phyloP scores from a whole-genome alignment of 768 basidiomycete species.

The Termitomyces sp. region DNA sequence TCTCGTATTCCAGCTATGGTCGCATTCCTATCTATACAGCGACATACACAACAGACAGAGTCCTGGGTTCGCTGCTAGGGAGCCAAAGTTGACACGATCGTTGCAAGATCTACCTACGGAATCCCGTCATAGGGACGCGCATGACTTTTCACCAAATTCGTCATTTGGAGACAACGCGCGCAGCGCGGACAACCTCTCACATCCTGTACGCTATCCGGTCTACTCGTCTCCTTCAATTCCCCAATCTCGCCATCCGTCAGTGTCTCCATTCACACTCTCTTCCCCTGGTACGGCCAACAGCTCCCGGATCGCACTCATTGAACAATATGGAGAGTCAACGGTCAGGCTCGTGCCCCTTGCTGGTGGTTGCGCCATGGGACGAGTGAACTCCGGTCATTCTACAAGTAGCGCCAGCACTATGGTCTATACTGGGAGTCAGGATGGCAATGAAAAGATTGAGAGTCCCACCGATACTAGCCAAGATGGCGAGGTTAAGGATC shows the following conservation, averaged over 20 bases:
- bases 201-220: background rate
- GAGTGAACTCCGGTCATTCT: background rate
- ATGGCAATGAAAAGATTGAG: slow-evolving; percentile 3
- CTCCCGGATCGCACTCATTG: background rate
- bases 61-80: slow-evolving; percentile 23
- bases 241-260: background rate
- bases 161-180: background rate
- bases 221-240: background rate
- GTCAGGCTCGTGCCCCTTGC: slow-evolving; percentile 10
- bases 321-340: slow-evolving; percentile 11
- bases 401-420: background rate
- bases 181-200: background rate
- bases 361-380: slow-evolving; percentile 7
- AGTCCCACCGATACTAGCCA: background rate
- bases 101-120: background rate
- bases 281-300: background rate
- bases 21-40: slow-evolving; percentile 67
- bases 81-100: background rate
- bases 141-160: background rate
- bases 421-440: slow-evolving; percentile 3
- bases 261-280: background rate
- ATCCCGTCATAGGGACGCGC: background rate
- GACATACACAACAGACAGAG: slow-evolving; percentile 41
- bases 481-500: background rate
- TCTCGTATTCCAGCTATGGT: slow-evolving; percentile 75